phyloP scores from a whole-genome alignment of 139 green algal genomes.

The Edaphochlamys debaryana region DNA sequence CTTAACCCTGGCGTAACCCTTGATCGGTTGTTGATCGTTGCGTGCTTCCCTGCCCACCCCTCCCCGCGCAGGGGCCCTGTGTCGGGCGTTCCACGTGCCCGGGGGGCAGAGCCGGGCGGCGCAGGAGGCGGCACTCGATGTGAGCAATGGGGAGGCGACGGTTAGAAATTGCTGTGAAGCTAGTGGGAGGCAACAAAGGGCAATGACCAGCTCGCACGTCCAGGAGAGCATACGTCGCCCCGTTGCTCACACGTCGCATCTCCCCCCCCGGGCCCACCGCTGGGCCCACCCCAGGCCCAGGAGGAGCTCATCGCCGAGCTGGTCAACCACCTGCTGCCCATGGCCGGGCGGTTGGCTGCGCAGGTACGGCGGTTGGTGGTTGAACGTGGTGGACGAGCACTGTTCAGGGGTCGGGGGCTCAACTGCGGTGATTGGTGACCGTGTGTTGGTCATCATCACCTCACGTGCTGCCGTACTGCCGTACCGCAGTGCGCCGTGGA shows the following conservation, averaged over 20 bases:
- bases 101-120: neutral
- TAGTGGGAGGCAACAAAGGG: too few relatives aligned
- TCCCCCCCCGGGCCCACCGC: neutral
- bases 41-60: neutral
- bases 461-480: too few relatives aligned
- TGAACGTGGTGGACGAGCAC: neutral
- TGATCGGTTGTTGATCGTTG: neutral
- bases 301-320: constrained; percentile 23
- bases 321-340: neutral
- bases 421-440: neutral
- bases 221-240: too few relatives aligned
- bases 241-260: neutral
- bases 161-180: neutral
- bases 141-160: neutral
- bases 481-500: neutral
- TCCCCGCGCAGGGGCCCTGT: constrained; percentile 2
- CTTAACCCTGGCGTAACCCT: too few relatives aligned
- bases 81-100: constrained; percentile 12
- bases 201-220: too few relatives aligned
- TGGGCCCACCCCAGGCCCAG: neutral
- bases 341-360: neutral
- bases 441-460: neutral
- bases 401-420: neutral
- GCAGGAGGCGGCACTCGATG: neutral
- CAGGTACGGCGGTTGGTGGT: neutral